Conservation (phyloP, 1,284 basidiomycete genomes). For the Trichosporon ovoides region DNA sequence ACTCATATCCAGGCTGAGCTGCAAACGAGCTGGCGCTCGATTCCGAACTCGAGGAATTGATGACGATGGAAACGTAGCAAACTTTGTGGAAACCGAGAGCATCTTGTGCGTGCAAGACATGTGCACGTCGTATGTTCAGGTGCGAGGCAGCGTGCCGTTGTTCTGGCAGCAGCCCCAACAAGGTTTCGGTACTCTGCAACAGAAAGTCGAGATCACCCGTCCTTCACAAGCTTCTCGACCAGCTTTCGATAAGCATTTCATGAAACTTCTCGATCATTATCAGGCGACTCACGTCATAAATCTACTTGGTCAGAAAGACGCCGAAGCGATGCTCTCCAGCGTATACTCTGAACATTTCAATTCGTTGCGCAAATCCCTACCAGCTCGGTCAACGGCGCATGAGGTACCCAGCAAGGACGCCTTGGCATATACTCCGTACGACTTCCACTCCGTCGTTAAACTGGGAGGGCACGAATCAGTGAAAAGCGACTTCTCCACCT, state of each 20-base stretch:
- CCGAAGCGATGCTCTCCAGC: slow-evolving; percentile 74
- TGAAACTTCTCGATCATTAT: slow-evolving; percentile 77
- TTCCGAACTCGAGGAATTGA: slow-evolving; percentile 97
- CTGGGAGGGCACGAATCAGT: slow-evolving; percentile 85
- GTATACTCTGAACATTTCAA: slow-evolving; percentile 76
- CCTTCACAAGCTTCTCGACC: slow-evolving; percentile 86
- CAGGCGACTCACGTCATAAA: slow-evolving; percentile 77
- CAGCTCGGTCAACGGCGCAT: slow-evolving; percentile 45
- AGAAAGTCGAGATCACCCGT: slow-evolving; percentile 83
- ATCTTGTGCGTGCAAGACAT: slow-evolving; percentile 77
- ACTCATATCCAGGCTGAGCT: slow-evolving; percentile 80
- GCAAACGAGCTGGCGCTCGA: slow-evolving; percentile 92
- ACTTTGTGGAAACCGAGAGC: slow-evolving; percentile 97
- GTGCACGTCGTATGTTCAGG: slow-evolving; percentile 84
- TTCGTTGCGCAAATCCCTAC: slow-evolving; percentile 29
- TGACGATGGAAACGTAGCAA: slow-evolving; percentile 96
- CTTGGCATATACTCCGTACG: slow-evolving; percentile 72
- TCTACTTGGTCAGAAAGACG: slow-evolving; percentile 82
- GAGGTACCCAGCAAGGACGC: slow-evolving; percentile 12
- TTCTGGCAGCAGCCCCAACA: slow-evolving; percentile 96
- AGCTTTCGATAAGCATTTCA: slow-evolving; percentile 90
- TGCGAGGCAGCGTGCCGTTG: slow-evolving; percentile 89
- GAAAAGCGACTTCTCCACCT: slow-evolving; percentile 65
- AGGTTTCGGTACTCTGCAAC: slow-evolving; percentile 73
- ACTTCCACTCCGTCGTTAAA: slow-evolving; percentile 82